Evolutionary conservation across 2,329 filamentous ascomycete species (phyloP), one percentile per base, ranked within the genome.

Genomic region (Hypoxylon sp.): DNA sequence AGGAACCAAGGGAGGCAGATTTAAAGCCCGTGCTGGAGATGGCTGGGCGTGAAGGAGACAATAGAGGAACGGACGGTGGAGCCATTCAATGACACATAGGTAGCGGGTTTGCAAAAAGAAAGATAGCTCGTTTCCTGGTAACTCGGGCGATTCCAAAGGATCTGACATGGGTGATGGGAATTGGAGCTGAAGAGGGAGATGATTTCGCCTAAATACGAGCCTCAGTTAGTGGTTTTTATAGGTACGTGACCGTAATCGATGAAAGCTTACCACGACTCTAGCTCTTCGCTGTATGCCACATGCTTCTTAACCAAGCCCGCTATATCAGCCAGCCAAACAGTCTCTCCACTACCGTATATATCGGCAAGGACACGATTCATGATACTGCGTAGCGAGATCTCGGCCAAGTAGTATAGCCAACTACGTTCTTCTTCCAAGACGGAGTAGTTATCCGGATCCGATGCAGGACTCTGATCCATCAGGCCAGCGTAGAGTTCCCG

Each of bases 221-320:
- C 8, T 24, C 19, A 3, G 29, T 57, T 35, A 47, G 17, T 31
- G 17, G 6, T 22, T 37, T 14, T 6, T 6, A 26, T 26, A 26
- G 26, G 26, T n/a, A 24, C 10, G 11, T n/a, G 22, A 13, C 14
- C 5, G 5, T 55, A 24, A 29, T 35, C 14, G 26, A 48, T 31
- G 22, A 8, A 17, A 35, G 17, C 46, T 52, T 60, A 60, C 56
- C 56, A 60, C 11, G 35, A 37, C 47, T 52, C 37, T 44, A 60
- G 10, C 26, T 51, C 24, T 17, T 52, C 47, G 35, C 35, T 9
- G 35, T 60, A 44, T 33, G n/a, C 39, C 11, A 26, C 22, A 14
- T 46, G 22, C 9, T 17, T 39, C 24, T 37, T 57, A 3, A 47
- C 33, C 10, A 48, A 35, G 11, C 10, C 46, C 4, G 24, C 8